Evolutionary conservation across 2,329 filamentous ascomycete genomes (phyloP), one percentile per base, ranked within the genome.

Genomic region (Alternaria sp.): DNA sequence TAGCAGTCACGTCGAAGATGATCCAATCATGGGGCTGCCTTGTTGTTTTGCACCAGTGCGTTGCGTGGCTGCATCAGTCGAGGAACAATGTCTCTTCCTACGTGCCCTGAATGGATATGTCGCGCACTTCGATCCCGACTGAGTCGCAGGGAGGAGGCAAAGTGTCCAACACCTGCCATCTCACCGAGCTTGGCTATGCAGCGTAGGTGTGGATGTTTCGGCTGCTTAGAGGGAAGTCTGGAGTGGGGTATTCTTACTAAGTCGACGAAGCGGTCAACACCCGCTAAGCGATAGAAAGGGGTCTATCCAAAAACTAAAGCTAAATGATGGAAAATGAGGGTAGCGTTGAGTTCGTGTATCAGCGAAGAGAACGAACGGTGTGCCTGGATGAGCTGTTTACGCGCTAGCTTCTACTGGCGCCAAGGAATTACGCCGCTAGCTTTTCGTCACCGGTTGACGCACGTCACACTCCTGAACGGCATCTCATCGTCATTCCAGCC

Each of bases 211-310:
- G 15, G 57, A 60, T 58, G 30, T 59, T 59, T 61, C 65, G 63
- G 61, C 66, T 66, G 57, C 61, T 60, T 50, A 61, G 61, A 55
- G 53, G 47, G 57, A 59, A 62, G 47, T 64, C 33, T 57, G 64
- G 63, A 59, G 63, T 68, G 57, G 61, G 65, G 61, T 65, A 56
- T 70, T 72, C 70, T 72, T 74, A 72, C 69, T 71, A 47, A 59
- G 58, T 65, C 53, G 65, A 65, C 46, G 59, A 67, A 69, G 69
- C 69, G 69, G 66, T 71, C 63, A 71, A 55, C 45, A 54, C 61
- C 64, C 68, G 63, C 66, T 47, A 61, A 57, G 54, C 55, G 61
- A 28, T 61, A 50, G 50, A 55, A 41, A 53, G 12, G 58, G 58
- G 43, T 65, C 56, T 68, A 69, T 61, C 65, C 67, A 69, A 66